Base-by-base conservation (phyloP, 495 filamentous ascomycete species). In the Neurospora hispaniola region DNA sequence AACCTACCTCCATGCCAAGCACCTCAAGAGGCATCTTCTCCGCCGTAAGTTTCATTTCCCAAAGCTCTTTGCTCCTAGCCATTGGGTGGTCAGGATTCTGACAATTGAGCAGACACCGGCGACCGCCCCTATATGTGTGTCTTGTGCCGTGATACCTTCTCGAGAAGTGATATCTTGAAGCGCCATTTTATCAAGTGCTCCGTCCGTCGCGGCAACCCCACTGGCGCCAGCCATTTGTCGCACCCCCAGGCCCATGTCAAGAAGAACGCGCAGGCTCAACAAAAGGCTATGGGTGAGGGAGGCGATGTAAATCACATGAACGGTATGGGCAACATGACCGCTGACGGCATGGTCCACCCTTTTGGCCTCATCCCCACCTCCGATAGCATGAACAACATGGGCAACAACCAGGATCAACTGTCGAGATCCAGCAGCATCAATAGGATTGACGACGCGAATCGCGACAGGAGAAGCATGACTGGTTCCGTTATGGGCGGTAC, bases 121-220 rank as follows among this genome's bases (percentile, higher is more conserved):
- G 94, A 97, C 80, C 92, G 96, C 70, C 96, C 96, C 39, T 99
- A 99, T 84, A 93, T 93, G 88, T 99, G 96, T 84, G 91, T 94
- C 74, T 87, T 99, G 59, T 99, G 96, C 85, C 92, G 94, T 80
- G 96, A 99, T 82, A 98, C 93, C n/a, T 99, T 99, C 84, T 97
- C 94, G 38, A 90, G 96, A 79, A 97, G 93, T 85, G 96, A 99
- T 81, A 99, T 99, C 75, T 84, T 99, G 80, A 99, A 99, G 85
- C 91, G 96, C 73, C 96, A 99, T 82, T 99, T 99, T 81, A 93
- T 97, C 80, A 99, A 99, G 83, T 99, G 96, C 83, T 97, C 95
- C 41, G 90, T 97, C 70, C 89, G 96, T 75, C 90, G 96, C 75
- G 96, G 96, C 66, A 98, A 98, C 84, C 95, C 95, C 38, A 96